Conservation (phyloP, 2,329 filamentous ascomycete genomes). For the Alternaria rosae region DNA sequence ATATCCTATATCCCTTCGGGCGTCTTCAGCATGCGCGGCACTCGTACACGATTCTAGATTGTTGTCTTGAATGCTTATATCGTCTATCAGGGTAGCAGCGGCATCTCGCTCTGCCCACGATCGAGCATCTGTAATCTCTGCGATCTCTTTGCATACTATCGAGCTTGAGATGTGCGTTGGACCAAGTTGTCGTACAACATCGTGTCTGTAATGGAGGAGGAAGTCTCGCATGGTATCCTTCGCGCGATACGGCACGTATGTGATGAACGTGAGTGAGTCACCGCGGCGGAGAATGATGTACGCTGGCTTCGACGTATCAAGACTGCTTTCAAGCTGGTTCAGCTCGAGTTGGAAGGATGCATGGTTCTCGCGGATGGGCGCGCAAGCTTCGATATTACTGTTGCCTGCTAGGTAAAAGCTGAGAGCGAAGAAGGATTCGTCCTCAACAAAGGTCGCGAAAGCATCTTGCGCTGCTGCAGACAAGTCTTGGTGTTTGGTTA, state of each 20-base stretch:
- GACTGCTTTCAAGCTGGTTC: constrained; percentile 23
- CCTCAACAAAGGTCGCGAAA: background rate
- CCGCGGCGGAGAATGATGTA: constrained; percentile 32
- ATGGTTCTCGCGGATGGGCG: background rate
- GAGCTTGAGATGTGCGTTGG: constrained; percentile 18
- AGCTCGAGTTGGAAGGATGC: constrained; percentile 22
- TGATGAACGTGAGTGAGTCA: constrained; percentile 24
- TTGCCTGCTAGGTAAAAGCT: background rate
- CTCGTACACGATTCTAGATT: background rate
- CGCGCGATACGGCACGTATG: constrained; percentile 31
- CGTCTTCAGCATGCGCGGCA: background rate
- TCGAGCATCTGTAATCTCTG: constrained; percentile 34
- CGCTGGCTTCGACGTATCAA: constrained; percentile 21
- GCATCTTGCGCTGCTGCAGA: background rate
- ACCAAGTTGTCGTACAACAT: constrained; percentile 23
- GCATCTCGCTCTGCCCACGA: constrained; percentile 36
- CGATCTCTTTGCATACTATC: constrained; percentile 39
- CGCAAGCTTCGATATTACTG: background rate
- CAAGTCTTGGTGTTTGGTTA: background rate
- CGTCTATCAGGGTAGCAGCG: background rate
- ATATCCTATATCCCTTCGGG: constrained; percentile 15
- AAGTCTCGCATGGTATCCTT: constrained; percentile 6
- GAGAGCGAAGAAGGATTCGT: background rate
- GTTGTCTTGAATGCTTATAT: background rate
- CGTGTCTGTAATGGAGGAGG: constrained; percentile 22